phyloP scores from a whole-genome alignment of 495 filamentous ascomycete species.

The Podospora conica region DNA sequence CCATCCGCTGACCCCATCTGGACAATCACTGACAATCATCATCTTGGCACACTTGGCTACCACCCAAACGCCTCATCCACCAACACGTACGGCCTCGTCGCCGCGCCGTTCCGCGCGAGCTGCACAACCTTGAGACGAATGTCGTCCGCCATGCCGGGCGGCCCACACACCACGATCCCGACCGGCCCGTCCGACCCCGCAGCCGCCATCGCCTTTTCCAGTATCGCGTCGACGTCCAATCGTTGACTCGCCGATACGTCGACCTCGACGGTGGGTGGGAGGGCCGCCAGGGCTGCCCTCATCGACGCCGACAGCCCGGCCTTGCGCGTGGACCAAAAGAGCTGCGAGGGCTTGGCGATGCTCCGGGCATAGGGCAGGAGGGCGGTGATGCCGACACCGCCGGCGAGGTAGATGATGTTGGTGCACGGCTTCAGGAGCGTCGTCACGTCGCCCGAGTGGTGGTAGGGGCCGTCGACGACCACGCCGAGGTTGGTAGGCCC shows the following conservation, averaged over 20 bases:
- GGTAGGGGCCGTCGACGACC: slow-evolving; percentile 17
- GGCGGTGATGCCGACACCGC: slow-evolving; percentile 23
- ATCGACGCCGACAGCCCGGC: slow-evolving; percentile 8
- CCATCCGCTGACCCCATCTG: background rate
- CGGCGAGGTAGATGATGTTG: slow-evolving; percentile 21
- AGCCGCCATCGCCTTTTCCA: slow-evolving; percentile 5
- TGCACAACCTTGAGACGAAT: slow-evolving; percentile 11
- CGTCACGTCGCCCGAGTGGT: slow-evolving; percentile 11
- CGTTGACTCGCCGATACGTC: slow-evolving; percentile 12
- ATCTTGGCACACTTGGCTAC: background rate
- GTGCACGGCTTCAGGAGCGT: slow-evolving; percentile 10
- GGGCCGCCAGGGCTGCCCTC: slow-evolving; percentile 2
- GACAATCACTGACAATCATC: too few species aligned
- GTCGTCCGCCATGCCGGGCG: slow-evolving; percentile 22
- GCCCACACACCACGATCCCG: slow-evolving; percentile 24
- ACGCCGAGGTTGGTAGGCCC: slow-evolving; percentile 1
- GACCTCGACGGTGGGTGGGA: slow-evolving; percentile 9
- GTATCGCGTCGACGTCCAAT: slow-evolving; percentile 11
- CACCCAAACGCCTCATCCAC: slow-evolving; percentile 16
- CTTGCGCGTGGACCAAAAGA: slow-evolving; percentile 18
- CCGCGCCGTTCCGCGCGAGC: slow-evolving; percentile 5
- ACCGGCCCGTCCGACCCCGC: slow-evolving; percentile 4
- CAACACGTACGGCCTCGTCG: slow-evolving; percentile 14
- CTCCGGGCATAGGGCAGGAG: slow-evolving; percentile 17
- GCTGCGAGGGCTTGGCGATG: slow-evolving; percentile 5